Conservation (phyloP, 805 yeast genomes). For the Pichia deserticola region DNA sequence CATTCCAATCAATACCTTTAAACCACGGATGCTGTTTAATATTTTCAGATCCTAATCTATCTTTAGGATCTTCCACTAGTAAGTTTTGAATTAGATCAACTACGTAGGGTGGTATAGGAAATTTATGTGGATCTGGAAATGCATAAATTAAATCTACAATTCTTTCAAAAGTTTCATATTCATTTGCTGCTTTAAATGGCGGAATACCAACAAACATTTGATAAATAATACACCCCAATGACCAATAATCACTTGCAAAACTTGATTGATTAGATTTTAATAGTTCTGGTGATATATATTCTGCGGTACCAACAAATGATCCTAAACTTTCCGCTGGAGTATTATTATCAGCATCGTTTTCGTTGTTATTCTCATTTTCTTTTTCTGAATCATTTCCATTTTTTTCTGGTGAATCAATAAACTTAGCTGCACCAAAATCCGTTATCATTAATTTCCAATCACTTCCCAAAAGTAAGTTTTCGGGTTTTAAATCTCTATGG, state of each 20-base stretch:
- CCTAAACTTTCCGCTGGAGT: conserved; percentile 32
- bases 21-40: conserved; percentile 72
- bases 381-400: not conserved
- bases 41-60: conserved; percentile 48
- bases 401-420: conserved; percentile 34
- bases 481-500: conserved; percentile 93
- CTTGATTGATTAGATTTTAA: conserved; percentile 74
- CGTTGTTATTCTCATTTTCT: conserved; percentile 1
- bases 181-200: conserved; percentile 83
- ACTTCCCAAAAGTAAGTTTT: conserved; percentile 75
- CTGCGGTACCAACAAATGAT: conserved; percentile 97
- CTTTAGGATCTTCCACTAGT: conserved; percentile 62
- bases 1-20: conserved; percentile 55
- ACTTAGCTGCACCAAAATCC: conserved; percentile 96
- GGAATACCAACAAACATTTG: conserved; percentile 81
- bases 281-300: conserved; percentile 90
- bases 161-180: conserved; percentile 80
- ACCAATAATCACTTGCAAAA: conserved; percentile 86
- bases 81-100: conserved; percentile 61
- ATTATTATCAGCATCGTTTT: no score
- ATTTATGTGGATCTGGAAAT: conserved; percentile 52
- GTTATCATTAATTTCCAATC: conserved; percentile 88
- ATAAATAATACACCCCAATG: conserved; percentile 80
- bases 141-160: conserved; percentile 71
- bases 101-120: conserved; percentile 52